Conservation (phyloP, 345 rosid genomes). For the Sisymbrium irio region DNA sequence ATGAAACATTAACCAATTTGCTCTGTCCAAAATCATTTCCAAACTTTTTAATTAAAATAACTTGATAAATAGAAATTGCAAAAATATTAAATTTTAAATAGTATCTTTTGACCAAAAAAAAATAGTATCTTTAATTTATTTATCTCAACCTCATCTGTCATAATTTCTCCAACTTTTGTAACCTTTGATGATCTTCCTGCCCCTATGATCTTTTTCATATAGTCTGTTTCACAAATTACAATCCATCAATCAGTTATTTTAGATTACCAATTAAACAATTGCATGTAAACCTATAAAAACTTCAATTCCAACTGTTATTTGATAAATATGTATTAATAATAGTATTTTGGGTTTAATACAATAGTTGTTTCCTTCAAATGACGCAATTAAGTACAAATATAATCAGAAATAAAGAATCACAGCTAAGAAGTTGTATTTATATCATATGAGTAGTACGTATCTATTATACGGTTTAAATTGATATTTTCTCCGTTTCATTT, state of each 20-base stretch:
- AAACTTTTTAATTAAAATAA: not conserved
- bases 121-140: not conserved
- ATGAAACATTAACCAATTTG: constrained; percentile 61
- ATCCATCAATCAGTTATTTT: not conserved
- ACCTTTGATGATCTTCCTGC: constrained; percentile 60
- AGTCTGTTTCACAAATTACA: constrained; percentile 57
- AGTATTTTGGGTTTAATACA: not conserved
- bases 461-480: too few species aligned
- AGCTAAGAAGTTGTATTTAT: not conserved
- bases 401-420: not conserved
- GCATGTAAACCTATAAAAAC: not conserved
- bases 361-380: not conserved
- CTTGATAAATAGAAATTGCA: not conserved
- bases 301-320: not conserved
- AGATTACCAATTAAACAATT: not conserved
- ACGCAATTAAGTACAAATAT: not conserved
- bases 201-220: constrained; percentile 65
- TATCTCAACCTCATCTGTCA: constrained; percentile 67
- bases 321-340: not conserved
- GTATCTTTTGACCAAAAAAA: not conserved
- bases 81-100: not conserved
- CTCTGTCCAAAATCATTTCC: constrained; percentile 41
- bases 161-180: constrained; percentile 78
- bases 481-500: too few species aligned
- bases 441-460: too few species aligned